Base-by-base conservation (phyloP, 306 rosid genomes). In the Amphicarpaea edgeworthii region DNA sequence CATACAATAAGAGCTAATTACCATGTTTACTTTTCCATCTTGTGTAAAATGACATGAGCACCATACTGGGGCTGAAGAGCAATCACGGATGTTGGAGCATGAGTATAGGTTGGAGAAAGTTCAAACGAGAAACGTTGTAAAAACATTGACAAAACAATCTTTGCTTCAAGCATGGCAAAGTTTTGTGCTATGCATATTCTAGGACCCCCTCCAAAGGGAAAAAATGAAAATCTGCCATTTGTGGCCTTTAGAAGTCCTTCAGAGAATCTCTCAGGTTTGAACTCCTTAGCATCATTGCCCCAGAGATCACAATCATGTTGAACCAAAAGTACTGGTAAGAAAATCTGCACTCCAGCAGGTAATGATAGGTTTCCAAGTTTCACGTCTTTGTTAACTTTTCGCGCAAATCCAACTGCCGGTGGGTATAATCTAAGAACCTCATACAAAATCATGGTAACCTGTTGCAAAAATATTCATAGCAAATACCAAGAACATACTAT, bases 201-300 rank as follows among this genome's bases (percentile, higher is more conserved):
- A 26, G 89, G 93, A 67, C 90, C 96, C 77, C 90, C 62, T 15
- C 96, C 90, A 57, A 90, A 90, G 0, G 96, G 93, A 12, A 88
- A 51, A 72, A 73, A 87, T 4, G 81, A 67, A 28, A 37, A 17
- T 81, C 3, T 75, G 9, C 84, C 72, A 16, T 84, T 86, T 9
- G 90, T 79, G 46, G 92, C 92, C 72, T 85, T 87, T 0, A 61
- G 64, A 74, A 88, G 17, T 40, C 90, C 92, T 53, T 83, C 87
- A 0, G 85, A 71, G 47, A 91, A 88, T 26, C 93, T 87, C 45
- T 87, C 87, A 20, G 96, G 92, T 9, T 84, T 88, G 72, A 91
- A 91, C 38, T 84, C 86, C 0, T 65, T 38, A 8, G 83, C 89
- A 75, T 91, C 86, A 4, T 85, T 81, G 7, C 93, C 93, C 93